phyloP scores from a whole-genome alignment of 2,329 filamentous ascomycete genomes.

The Trichoderma koningii region DNA sequence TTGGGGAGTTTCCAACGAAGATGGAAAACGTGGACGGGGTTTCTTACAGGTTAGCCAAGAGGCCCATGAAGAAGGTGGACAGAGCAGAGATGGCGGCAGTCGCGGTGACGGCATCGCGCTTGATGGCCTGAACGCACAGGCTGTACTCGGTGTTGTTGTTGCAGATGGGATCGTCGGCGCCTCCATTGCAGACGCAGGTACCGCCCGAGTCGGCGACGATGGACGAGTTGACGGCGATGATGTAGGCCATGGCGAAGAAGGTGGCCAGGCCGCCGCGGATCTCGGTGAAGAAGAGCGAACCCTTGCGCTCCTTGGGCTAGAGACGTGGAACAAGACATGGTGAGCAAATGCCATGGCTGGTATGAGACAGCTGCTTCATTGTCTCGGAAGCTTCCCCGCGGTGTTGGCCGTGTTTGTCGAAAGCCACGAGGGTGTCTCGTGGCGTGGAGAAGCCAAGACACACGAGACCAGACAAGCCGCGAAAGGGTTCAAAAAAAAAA shows the following conservation, averaged over 20 bases:
- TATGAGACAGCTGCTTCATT: not conserved
- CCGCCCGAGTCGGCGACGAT: slow-evolving; percentile 67
- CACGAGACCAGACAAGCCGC: not conserved
- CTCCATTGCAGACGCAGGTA: slow-evolving; percentile 70
- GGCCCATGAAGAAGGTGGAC: slow-evolving; percentile 79
- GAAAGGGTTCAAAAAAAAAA: too few relatives aligned
- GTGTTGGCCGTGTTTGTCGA: not conserved
- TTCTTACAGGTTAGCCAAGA: slow-evolving; percentile 72
- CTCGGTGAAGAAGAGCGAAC: slow-evolving; percentile 79
- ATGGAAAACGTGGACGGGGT: not conserved
- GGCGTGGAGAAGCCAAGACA: not conserved
- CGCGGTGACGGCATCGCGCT: slow-evolving; percentile 79
- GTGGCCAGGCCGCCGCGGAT: slow-evolving; percentile 80
- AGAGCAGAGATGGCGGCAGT: slow-evolving; percentile 81
- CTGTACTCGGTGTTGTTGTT: slow-evolving; percentile 58
- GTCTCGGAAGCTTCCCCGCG: not conserved
- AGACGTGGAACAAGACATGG: not conserved
- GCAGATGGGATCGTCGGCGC: slow-evolving; percentile 55
- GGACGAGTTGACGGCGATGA: slow-evolving; percentile 56
- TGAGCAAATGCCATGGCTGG: not conserved
- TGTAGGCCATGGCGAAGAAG: slow-evolving; percentile 67
- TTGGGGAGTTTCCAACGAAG: not conserved
- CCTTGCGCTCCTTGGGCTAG: slow-evolving; percentile 70
- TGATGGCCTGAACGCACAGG: slow-evolving; percentile 64
- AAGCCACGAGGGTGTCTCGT: not conserved